Base-by-base conservation (phyloP, 257 asterid genomes). In the Ajuga chamaepitys region DNA sequence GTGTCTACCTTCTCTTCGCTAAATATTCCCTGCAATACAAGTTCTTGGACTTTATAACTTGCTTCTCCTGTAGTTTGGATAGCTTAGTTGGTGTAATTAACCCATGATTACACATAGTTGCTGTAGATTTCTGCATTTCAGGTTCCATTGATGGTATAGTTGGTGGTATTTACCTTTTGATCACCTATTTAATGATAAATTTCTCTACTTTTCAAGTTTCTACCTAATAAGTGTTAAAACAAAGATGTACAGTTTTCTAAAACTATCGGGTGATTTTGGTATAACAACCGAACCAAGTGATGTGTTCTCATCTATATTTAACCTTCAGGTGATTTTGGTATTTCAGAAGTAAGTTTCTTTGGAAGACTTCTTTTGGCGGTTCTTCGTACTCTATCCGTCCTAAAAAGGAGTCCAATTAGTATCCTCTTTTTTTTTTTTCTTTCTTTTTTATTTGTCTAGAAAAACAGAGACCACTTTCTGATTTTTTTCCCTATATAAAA, bases 1-100 rank as follows among this genome's bases (percentile, higher is more conserved):
- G 87, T 46, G 57, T 81, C 80, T 0, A 81, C 79, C 72, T 63
- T 66, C 40, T 74, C 77, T 64, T 79, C 76, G 21, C 62, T 41
- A 2, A 78, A 0, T 41, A 34, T 51, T 71, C 85, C 89, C 89
- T 83, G 75, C 58, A 61, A 66, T 44, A 26, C 45, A 51, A 35
- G 13, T 53, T 22, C 68, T 13, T 44, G 54, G 40, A 37, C 57
- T 47, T 20, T 46, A 41, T 58, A 21, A 20, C n/a, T 14, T 26
- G n/a, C n/a, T n/a, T 30, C 26, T 22, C 34, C 57, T n/a, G n/a
- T n/a, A 34, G 45, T 20, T 21, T 12, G 7, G 47, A 20, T 22
- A 34, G 42, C 40, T n/a, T 51, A n/a, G 56, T 53, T 35, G 38
- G 28, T 40, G 9, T 21, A 28, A 28, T 28, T 25, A 53, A 18